Conservation (phyloP, 176 grass and related monocot species). For the Dactylis glomerata region DNA sequence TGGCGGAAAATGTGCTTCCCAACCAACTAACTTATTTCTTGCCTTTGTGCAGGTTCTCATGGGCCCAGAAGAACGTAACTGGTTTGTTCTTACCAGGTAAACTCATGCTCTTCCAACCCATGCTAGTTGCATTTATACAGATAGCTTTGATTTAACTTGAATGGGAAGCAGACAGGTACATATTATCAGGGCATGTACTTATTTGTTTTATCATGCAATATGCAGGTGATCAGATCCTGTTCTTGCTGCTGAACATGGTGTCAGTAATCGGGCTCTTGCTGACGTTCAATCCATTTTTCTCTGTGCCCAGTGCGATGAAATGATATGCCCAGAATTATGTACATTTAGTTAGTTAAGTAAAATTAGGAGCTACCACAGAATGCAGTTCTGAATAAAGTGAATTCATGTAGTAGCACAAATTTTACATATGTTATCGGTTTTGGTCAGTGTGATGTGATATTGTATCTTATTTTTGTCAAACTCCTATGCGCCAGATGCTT, state of each 20-base stretch:
- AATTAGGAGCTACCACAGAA: not conserved
- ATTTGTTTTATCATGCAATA: not conserved
- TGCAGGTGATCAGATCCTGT: slow-evolving; percentile 66
- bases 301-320: slow-evolving; percentile 9
- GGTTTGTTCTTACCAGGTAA: slow-evolving; percentile 52
- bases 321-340: not conserved
- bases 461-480: not conserved
- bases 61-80: slow-evolving; percentile 55
- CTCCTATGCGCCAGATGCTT: not conserved
- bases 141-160: not conserved
- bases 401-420: not conserved
- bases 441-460: slow-evolving; percentile 1
- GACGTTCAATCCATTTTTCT: slow-evolving; percentile 51
- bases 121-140: not conserved
- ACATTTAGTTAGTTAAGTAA: slow-evolving; percentile 13
- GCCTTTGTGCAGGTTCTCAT: slow-evolving; percentile 51
- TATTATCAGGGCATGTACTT: not conserved
- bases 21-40: not conserved
- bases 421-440: not conserved
- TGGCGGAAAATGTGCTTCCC: not conserved
- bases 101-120: not conserved
- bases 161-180: not conserved
- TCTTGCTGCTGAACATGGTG: slow-evolving; percentile 53
- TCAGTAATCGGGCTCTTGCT: slow-evolving; percentile 37
- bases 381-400: not conserved